Base-by-base conservation (phyloP, 208 protist genomes). In the Acanthamoeba lenticulata region DNA sequence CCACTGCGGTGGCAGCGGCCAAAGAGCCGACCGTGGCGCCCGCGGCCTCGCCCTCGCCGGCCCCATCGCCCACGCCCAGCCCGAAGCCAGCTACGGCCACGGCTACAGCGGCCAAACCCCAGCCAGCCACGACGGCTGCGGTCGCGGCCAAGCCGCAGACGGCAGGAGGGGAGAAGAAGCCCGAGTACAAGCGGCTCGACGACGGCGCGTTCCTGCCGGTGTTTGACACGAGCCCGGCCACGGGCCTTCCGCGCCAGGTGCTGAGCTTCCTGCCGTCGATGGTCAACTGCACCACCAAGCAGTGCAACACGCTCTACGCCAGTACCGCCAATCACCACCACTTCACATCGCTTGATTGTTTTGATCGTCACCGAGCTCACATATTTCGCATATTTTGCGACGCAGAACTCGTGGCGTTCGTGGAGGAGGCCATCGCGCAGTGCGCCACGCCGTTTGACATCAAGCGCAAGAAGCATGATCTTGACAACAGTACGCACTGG, bases 381-480 rank as follows among this genome's bases (percentile, higher is more conserved):
- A n/a, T n/a, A 52, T 52, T 52, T 5, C 5, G 9, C 45, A 52
- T 52, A 5, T 52, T 15, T 15, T 15, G 45, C 5, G 9, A 5
- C 5, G 57, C 44, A 55, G 74, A 40, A 36, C 38, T 85, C n/a
- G 3, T 55, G 21, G 44, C 17, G n/a, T 85, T 85, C 32, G 36
- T 85, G 40, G 44, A 85, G 2, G n/a, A 34, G 74, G 74, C 74
- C 42, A 45, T 85, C 74, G n/a, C 1, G 24, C 42, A 85, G 74
- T 85, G 74, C 74, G 21, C 1, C 1, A 85, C 74, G 2, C 74
- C 74, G 3, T 85, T 85, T 42, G 74, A 85, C 44, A 85, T 85
- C n/a, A 27, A 85, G n/a, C 74, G 74, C 74, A 85, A 85, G 74
- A 85, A 55, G 74, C 74, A 85, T 29, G 74, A 85, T 36, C 74